A percentile compares a stretch with the other conserved stretches of the same genome.
phyloP scores from a whole-genome alignment of 1,284 basidiomycete genomes.

The Fomitiporia mediterranea region DNA sequence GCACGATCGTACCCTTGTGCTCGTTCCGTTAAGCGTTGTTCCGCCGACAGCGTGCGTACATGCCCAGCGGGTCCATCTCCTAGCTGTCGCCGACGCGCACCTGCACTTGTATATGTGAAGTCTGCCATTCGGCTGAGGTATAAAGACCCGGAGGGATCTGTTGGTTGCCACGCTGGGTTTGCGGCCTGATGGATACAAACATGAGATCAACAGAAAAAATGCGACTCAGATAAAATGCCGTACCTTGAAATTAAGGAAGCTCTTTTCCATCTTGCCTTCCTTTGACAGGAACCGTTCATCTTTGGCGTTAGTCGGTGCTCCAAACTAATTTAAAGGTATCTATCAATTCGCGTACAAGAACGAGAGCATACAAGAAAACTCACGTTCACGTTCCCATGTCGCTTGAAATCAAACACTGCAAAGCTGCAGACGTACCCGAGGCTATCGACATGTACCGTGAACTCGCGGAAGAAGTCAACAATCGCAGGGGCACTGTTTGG shows the following conservation, averaged over 20 bases:
- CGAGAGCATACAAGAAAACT: constrained; percentile 21
- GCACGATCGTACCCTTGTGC: constrained; percentile 71
- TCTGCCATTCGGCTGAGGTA: constrained; percentile 83
- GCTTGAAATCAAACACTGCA: constrained; percentile 95
- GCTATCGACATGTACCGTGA: constrained; percentile 94
- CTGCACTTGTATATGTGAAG: constrained; percentile 40
- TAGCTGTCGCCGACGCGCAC: constrained; percentile 20
- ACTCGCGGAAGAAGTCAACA: constrained; percentile 95
- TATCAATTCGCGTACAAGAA: constrained; percentile 10
- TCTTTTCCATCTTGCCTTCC: constrained; percentile 98
- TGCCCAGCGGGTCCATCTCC: constrained; percentile 23
- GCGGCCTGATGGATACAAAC: constrained; percentile 49
- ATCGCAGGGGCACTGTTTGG: constrained; percentile 85
- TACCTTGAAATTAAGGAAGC: constrained; percentile 92
- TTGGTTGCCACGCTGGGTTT: constrained; percentile 92
- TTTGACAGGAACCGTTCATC: constrained; percentile 77
- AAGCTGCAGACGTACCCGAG: constrained; percentile 97
- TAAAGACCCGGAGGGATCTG: constrained; percentile 79
- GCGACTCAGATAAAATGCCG: neutral
- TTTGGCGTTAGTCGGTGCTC: constrained; percentile 62
- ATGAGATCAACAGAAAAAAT: neutral
- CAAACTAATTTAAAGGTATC: constrained; percentile 47
- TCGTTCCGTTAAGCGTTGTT: constrained; percentile 43
- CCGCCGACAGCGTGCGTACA: constrained; percentile 19
- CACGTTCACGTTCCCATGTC: constrained; percentile 84